A percentile compares a stretch with the other conserved stretches of the same genome.
Evolutionary conservation across 768 basidiomycete genomes (phyloP).

Genomic region (Dacryopinax spathularia): DNA sequence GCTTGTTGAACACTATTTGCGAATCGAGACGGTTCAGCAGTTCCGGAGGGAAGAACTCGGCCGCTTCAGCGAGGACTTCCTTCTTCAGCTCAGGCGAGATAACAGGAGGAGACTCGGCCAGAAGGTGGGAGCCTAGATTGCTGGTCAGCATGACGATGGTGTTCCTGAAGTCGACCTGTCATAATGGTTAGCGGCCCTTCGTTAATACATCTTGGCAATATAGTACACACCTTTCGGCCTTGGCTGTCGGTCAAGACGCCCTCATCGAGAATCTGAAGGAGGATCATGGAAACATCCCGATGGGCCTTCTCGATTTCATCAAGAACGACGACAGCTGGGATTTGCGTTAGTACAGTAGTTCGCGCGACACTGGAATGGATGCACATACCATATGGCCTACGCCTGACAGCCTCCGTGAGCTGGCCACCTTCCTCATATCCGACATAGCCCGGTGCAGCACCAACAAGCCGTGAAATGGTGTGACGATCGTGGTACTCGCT

Average conservation of each 20-base stretch:
- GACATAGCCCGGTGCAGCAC: constrained; percentile 85
- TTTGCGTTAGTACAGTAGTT: background rate
- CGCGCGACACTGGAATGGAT: constrained; percentile 52
- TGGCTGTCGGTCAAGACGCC: constrained; percentile 82
- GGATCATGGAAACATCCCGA: constrained; percentile 83
- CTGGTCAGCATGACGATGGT: constrained; percentile 85
- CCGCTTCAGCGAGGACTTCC: constrained; percentile 59
- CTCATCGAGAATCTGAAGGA: constrained; percentile 84
- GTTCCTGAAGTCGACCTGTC: constrained; percentile 74
- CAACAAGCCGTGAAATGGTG: constrained; percentile 79
- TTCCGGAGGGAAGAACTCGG: constrained; percentile 78
- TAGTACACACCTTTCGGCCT: constrained; percentile 55
- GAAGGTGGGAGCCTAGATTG: constrained; percentile 71
- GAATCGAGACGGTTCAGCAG: constrained; percentile 79
- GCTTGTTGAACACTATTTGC: constrained; percentile 82
- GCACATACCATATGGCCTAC: constrained; percentile 78
- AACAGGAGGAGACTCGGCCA: constrained; percentile 49
- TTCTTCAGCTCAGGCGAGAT: constrained; percentile 47
- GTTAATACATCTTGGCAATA: background rate
- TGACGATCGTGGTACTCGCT: constrained; percentile 89
- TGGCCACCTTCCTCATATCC: constrained; percentile 84
- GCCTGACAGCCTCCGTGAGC: constrained; percentile 81
- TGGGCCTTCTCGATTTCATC: constrained; percentile 87
- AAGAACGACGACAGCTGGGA: constrained; percentile 43
- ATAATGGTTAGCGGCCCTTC: background rate